Conservation (phyloP, 441 rosid species). For the Viola pubescens region DNA sequence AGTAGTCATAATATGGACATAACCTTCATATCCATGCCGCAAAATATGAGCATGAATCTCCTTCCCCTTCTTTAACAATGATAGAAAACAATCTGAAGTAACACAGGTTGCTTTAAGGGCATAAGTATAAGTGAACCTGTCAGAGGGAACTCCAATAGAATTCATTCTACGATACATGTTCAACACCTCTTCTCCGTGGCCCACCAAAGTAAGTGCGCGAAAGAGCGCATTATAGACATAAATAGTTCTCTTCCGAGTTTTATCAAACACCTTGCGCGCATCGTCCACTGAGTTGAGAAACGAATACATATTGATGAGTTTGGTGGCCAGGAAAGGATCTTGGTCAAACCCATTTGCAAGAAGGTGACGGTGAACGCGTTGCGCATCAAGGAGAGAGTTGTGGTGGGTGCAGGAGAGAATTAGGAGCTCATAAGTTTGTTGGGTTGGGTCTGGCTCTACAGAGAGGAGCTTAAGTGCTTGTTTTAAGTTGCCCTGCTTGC, state of each 20-base stretch:
- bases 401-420: slow-evolving; percentile 55
- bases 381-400: slow-evolving; percentile 50
- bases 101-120: slow-evolving; percentile 73
- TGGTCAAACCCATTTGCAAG: slow-evolving; percentile 63
- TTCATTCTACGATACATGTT: slow-evolving; percentile 60
- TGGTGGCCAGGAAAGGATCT: slow-evolving; percentile 88
- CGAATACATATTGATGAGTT: slow-evolving; percentile 62
- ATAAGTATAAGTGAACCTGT: slow-evolving; percentile 76
- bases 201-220: slow-evolving; percentile 63
- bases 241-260: slow-evolving; percentile 60
- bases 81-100: slow-evolving; percentile 35
- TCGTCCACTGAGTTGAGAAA: slow-evolving; percentile 42
- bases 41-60: slow-evolving; percentile 77
- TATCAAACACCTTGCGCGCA: slow-evolving; percentile 78
- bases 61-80: slow-evolving; percentile 44
- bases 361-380: slow-evolving; percentile 55
- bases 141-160: slow-evolving; percentile 40
- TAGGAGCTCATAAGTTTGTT: slow-evolving; percentile 75
- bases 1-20: slow-evolving; percentile 80
- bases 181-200: slow-evolving; percentile 76
- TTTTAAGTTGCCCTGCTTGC: slow-evolving; percentile 60
- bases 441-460: slow-evolving; percentile 52
- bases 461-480: slow-evolving; percentile 57
- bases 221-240: slow-evolving; percentile 81
- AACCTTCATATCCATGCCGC: slow-evolving; percentile 43